phyloP scores from a whole-genome alignment of 2,329 filamentous ascomycete species.

The Clathrospora elynae region DNA sequence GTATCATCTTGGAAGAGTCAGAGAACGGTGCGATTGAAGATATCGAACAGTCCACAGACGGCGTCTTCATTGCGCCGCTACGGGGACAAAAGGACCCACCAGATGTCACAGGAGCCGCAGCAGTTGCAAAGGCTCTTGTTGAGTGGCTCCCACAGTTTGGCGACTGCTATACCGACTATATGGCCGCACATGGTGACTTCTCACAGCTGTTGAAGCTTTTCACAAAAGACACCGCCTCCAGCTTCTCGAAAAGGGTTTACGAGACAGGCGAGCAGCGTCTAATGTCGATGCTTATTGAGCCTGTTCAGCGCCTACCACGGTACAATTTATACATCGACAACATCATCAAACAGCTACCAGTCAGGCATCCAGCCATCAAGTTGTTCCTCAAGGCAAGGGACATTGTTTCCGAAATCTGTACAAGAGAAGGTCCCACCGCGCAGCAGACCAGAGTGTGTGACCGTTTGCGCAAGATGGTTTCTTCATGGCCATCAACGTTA shows the following conservation, averaged over 20 bases:
- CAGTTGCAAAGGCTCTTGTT: constrained; percentile 78
- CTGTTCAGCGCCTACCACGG: constrained; percentile 88
- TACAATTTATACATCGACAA: constrained; percentile 97
- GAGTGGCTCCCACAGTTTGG: constrained; percentile 95
- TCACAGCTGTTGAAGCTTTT: constrained; percentile 79
- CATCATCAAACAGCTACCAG: constrained; percentile 83
- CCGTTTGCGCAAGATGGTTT: constrained; percentile 75
- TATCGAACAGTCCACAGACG: constrained; percentile 63
- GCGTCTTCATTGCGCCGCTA: constrained; percentile 42
- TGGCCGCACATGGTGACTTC: constrained; percentile 86
- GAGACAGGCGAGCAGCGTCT: constrained; percentile 88
- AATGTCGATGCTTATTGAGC: constrained; percentile 91
- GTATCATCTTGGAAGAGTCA: constrained; percentile 77
- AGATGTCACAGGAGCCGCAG: constrained; percentile 77
- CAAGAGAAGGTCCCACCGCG: constrained; percentile 73
- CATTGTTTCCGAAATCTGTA: constrained; percentile 95
- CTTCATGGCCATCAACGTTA: constrained; percentile 75
- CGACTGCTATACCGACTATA: constrained; percentile 90
- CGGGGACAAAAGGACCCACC: constrained; percentile 51
- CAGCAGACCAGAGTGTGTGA: constrained; percentile 76
- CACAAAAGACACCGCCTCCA: constrained; percentile 75
- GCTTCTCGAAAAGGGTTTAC: constrained; percentile 78
- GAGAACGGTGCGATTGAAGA: constrained; percentile 80
- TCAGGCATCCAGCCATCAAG: constrained; percentile 82
- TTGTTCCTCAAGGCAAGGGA: constrained; percentile 86